Evolutionary conservation across 179 eudicot genomes (phyloP).

Genomic region (Beta corolliflora): DNA sequence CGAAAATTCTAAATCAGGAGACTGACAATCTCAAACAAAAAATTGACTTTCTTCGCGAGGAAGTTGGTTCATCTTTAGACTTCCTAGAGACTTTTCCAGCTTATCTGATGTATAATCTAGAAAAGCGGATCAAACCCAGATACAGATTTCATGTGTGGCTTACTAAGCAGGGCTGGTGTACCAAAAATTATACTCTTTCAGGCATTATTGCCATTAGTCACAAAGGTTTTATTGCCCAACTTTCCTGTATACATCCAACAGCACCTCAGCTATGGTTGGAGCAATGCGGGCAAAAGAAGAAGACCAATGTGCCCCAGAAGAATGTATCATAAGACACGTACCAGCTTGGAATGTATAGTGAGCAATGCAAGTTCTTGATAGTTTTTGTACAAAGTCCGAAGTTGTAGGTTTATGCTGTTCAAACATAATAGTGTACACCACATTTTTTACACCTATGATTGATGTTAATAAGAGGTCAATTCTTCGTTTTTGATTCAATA

Average conservation of each 20-base stretch:
- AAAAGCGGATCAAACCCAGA: conserved; percentile 71
- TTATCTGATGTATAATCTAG: conserved; percentile 58
- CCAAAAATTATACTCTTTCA: conserved; percentile 42
- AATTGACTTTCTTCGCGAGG: conserved; percentile 50
- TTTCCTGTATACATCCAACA: conserved; percentile 51
- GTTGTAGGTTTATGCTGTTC: conserved; percentile 4
- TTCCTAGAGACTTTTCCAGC: conserved; percentile 56
- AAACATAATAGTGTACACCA: background rate
- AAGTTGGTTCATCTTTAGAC: conserved; percentile 47
- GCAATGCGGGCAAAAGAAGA: conserved; percentile 6
- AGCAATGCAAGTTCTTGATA: background rate
- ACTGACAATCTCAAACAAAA: conserved; percentile 42
- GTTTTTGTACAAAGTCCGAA: background rate
- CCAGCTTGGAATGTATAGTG: background rate
- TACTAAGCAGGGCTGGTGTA: conserved; percentile 45
- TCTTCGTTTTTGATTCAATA: background rate
- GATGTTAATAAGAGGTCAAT: background rate
- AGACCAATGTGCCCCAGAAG: background rate
- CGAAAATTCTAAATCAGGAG: conserved; percentile 66
- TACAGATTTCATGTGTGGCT: conserved; percentile 63
- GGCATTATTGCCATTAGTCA: conserved; percentile 64
- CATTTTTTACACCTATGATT: background rate
- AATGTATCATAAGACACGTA: background rate
- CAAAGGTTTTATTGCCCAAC: conserved; percentile 49
- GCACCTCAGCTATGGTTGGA: conserved; percentile 62